A percentile compares a stretch with the other conserved stretches of the same genome.
These are phyloP conservation scores for Nectriaceae sp. DNA, from an alignment of 2,329 filamentous ascomycete species.

Conservation along the genomic window DNA sequence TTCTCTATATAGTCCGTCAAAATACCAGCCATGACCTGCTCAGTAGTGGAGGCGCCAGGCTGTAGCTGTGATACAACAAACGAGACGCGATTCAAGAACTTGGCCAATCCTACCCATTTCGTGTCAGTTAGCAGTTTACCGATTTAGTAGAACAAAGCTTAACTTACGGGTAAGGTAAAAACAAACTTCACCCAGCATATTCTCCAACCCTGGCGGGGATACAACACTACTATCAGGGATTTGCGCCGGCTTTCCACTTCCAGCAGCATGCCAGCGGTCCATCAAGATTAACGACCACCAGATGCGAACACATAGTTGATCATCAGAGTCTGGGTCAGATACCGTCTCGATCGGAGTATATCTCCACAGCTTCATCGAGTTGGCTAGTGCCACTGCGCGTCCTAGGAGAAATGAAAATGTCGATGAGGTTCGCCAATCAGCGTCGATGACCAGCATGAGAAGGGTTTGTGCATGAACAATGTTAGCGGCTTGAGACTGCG, in stretches of 20 bases:
- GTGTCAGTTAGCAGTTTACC: conserved; percentile 10
- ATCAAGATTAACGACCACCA: conserved; percentile 75
- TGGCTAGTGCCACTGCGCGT: conserved; percentile 65
- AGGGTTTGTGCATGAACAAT: conserved; percentile 68
- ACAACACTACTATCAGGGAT: conserved; percentile 65
- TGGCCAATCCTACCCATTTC: conserved; percentile 50
- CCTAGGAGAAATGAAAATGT: conserved; percentile 56
- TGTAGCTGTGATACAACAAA: conserved; percentile 40
- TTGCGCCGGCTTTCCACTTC: conserved; percentile 61
- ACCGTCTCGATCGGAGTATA: conserved; percentile 45
- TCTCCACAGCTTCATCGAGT: conserved; percentile 61
- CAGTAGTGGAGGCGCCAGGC: conserved; percentile 36
- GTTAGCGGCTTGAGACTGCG: conserved; percentile 42
- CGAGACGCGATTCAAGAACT: conserved; percentile 50
- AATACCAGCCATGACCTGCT: conserved; percentile 36
- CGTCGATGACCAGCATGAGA: conserved; percentile 66
- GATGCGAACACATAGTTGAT: conserved; percentile 62
- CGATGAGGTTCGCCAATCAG: conserved; percentile 55
- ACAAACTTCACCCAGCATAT: conserved; percentile 61
- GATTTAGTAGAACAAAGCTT: too few species aligned
- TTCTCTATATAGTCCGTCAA: conserved; percentile 52
- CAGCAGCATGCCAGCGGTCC: conserved; percentile 74
- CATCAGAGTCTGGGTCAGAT: conserved; percentile 59
- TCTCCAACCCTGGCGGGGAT: conserved; percentile 59
- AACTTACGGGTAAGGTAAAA: conserved; percentile 67